phyloP scores from a whole-genome alignment of 805 yeast species.

The Starmerella khaoyaiensis region DNA sequence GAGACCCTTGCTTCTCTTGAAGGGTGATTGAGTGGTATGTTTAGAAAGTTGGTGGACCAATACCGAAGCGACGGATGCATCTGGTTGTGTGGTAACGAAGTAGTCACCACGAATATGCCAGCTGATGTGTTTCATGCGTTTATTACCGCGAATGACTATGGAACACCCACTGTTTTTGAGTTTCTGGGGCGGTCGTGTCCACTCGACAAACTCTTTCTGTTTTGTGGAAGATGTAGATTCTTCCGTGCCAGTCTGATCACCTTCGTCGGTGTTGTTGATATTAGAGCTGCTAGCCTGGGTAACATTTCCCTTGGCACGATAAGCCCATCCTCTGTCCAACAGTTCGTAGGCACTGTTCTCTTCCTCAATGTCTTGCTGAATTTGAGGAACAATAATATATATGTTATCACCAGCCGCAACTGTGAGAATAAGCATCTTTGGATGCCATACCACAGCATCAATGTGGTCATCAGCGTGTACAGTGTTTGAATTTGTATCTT shows the following conservation, averaged over 20 bases:
- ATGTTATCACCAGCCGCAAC: constrained; percentile 72
- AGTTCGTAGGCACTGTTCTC: constrained; percentile 69
- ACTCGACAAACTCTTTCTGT: constrained; percentile 38
- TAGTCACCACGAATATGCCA: constrained; percentile 99
- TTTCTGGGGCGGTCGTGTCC: constrained; percentile 67
- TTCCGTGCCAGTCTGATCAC: constrained; percentile 28
- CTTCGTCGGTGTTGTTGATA: constrained; percentile 5
- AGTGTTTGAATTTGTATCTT: constrained; percentile 21
- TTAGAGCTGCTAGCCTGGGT: constrained; percentile 13
- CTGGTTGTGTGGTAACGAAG: constrained; percentile 93
- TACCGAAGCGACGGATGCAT: constrained; percentile 75
- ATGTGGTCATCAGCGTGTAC: constrained; percentile 35
- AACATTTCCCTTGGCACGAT: constrained; percentile 33
- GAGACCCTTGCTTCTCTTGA: constrained; percentile 82
- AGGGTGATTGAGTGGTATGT: constrained; percentile 92
- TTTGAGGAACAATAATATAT: constrained; percentile 71
- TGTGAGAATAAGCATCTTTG: constrained; percentile 59
- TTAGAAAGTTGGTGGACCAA: constrained; percentile 88
- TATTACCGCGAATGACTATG: constrained; percentile 51
- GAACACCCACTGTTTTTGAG: constrained; percentile 54
- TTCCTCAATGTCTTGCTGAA: constrained; percentile 67
- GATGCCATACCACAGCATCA: constrained; percentile 71
- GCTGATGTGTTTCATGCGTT: constrained; percentile 62
- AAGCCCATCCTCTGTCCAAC: constrained; percentile 88
- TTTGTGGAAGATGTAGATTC: constrained; percentile 26